Percentiles rank a stretch among this genome's conserved stretches.
Evolutionary conservation across 2,329 filamentous ascomycete species (phyloP).

Genomic region (Gremmenia infestans): DNA sequence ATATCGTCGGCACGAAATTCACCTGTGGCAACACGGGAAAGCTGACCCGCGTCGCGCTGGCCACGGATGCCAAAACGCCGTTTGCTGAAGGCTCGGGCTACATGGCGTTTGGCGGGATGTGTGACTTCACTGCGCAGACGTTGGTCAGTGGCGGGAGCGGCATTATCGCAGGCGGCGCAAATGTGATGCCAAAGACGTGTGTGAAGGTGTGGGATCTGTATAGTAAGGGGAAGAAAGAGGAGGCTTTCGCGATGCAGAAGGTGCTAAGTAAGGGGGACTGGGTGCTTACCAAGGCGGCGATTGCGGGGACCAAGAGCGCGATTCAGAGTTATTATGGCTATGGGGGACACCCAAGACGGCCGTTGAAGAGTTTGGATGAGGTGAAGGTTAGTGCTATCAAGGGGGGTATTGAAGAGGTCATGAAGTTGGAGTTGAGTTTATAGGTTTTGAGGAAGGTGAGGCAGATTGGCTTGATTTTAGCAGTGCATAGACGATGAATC

Average conservation of each 20-base stretch:
- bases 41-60: constrained; percentile 73
- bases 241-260: constrained; percentile 72
- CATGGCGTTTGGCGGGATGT: constrained; percentile 84
- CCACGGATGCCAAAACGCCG: constrained; percentile 66
- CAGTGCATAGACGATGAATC: no score
- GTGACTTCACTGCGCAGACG: constrained; percentile 82
- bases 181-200: constrained; percentile 79
- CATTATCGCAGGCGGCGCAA: constrained; percentile 81
- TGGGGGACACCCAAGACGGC: constrained; percentile 68
- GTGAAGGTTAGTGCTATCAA: constrained; percentile 48
- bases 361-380: constrained; percentile 61
- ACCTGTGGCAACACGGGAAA: constrained; percentile 90
- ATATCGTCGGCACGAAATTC: constrained; percentile 87
- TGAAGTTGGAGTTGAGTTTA: constrained; percentile 55
- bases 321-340: constrained; percentile 80
- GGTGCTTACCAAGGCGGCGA: constrained; percentile 76
- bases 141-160: constrained; percentile 73
- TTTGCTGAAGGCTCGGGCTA: constrained; percentile 57
- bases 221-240: constrained; percentile 64
- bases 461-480: background rate
- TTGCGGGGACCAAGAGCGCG: constrained; percentile 80
- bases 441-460: constrained; percentile 9
- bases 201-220: constrained; percentile 75
- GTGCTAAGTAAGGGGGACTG: constrained; percentile 75
- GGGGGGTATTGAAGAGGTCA: constrained; percentile 56